Evolutionary conservation across 2,329 filamentous ascomycete species (phyloP).

Genomic region (Tolypocladium nubicola): DNA sequence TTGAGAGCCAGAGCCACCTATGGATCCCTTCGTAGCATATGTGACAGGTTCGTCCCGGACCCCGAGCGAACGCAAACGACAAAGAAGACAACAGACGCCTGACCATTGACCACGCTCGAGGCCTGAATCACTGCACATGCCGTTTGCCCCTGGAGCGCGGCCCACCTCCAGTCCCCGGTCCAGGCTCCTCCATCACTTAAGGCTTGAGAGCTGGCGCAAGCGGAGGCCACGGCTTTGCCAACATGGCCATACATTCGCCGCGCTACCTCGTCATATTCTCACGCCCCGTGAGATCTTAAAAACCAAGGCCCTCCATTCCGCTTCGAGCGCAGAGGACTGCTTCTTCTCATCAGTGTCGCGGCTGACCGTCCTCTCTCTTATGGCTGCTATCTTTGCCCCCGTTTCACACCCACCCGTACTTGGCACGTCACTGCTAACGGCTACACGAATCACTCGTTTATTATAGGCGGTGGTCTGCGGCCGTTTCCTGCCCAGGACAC

Average conservation of each 20-base stretch:
- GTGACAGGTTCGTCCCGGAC: not conserved
- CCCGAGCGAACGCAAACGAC: not conserved
- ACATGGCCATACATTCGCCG: not conserved
- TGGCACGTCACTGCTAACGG: not conserved
- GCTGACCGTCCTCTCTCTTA: not conserved
- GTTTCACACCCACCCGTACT: not conserved
- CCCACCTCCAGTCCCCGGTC: not conserved
- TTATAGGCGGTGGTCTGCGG: not conserved
- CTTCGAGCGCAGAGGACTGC: not conserved
- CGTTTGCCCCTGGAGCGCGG: not conserved
- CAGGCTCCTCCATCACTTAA: not conserved
- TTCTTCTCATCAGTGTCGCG: not conserved
- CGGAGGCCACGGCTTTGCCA: not conserved
- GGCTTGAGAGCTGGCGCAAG: not conserved
- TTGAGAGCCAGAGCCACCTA: not conserved
- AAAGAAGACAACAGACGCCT: not conserved
- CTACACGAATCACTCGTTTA: not conserved
- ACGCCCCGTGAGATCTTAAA: too few species aligned
- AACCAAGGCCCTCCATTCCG: too few species aligned
- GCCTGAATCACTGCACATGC: not conserved
- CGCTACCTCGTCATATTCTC: not conserved
- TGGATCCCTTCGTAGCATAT: not conserved
- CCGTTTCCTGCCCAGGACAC: not conserved
- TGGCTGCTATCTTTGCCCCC: not conserved
- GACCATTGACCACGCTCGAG: not conserved